Conservation (phyloP, 2,329 filamentous ascomycete species). For the Hymenoscyphus fraxineus region DNA sequence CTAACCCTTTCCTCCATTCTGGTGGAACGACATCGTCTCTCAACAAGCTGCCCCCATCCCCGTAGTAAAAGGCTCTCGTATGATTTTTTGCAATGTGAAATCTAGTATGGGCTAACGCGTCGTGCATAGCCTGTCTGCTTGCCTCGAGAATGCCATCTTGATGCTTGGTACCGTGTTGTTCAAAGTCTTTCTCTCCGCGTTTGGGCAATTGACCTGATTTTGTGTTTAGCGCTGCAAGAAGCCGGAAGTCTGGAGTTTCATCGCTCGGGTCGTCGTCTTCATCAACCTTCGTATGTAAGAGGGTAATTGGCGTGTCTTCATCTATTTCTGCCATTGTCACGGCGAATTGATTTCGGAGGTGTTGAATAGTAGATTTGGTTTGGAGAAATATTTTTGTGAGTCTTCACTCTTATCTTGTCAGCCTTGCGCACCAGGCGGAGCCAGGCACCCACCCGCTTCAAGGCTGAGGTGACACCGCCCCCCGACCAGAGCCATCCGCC, state of each 20-base stretch:
- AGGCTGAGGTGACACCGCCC: no score
- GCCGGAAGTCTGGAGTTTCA: constrained; percentile 81
- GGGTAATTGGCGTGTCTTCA: constrained; percentile 34
- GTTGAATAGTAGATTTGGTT: neutral
- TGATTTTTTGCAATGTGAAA: constrained; percentile 66
- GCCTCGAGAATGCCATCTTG: constrained; percentile 76
- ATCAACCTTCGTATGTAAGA: constrained; percentile 23
- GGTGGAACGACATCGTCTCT: constrained; percentile 54
- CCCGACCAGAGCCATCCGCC: no score
- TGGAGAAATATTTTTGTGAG: constrained; percentile 8
- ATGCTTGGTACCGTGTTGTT: constrained; percentile 80
- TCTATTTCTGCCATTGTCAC: constrained; percentile 31
- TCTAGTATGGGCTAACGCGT: constrained; percentile 74
- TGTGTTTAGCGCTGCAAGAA: constrained; percentile 54
- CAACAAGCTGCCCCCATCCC: constrained; percentile 40
- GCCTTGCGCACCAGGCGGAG: constrained; percentile 12
- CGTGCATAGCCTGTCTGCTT: constrained; percentile 83
- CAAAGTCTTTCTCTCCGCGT: constrained; percentile 95
- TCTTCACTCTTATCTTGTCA: neutral
- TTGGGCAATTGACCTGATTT: constrained; percentile 66
- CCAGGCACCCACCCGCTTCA: neutral
- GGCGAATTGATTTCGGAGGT: constrained; percentile 6
- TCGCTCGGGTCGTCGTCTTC: constrained; percentile 66
- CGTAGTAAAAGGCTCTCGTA: constrained; percentile 70
- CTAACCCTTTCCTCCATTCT: constrained; percentile 64